Conservation (phyloP, 106 monocot genomes). For the Platanthera guangdongensis region DNA sequence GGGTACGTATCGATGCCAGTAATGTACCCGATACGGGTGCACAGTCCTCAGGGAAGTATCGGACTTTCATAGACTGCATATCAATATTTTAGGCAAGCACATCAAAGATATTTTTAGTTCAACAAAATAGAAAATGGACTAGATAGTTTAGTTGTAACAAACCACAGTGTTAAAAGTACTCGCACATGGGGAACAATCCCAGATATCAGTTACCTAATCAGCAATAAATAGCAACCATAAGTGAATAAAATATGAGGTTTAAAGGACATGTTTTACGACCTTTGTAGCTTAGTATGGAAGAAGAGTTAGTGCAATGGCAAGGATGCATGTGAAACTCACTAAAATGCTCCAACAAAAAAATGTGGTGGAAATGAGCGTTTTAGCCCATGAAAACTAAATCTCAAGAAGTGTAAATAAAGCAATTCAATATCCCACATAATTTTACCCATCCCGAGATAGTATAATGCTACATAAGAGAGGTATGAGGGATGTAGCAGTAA, state of each 20-base stretch:
- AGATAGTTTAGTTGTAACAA: neutral
- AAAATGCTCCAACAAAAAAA: neutral
- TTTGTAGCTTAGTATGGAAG: neutral
- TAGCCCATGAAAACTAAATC: neutral
- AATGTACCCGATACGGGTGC: too few relatives aligned
- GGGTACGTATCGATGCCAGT: too few relatives aligned
- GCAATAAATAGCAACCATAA: neutral
- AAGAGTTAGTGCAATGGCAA: neutral
- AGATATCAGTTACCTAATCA: neutral
- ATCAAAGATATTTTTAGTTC: neutral
- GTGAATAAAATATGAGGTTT: neutral
- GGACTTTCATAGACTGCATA: too few relatives aligned
- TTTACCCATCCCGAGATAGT: neutral
- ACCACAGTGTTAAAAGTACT: neutral
- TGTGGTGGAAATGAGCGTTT: neutral
- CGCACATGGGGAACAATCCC: neutral
- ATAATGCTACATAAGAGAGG: neutral
- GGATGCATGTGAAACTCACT: neutral
- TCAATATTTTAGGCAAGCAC: neutral
- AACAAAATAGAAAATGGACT: neutral
- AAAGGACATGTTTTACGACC: neutral
- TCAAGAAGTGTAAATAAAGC: neutral
- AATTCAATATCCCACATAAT: neutral
- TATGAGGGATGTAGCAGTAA: neutral
- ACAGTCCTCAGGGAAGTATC: too few relatives aligned